Percentiles rank a stretch among this genome's conserved stretches.
phyloP scores from a whole-genome alignment of 225 moss, liverwort and hornwort species.

The Climacium dendroides region DNA sequence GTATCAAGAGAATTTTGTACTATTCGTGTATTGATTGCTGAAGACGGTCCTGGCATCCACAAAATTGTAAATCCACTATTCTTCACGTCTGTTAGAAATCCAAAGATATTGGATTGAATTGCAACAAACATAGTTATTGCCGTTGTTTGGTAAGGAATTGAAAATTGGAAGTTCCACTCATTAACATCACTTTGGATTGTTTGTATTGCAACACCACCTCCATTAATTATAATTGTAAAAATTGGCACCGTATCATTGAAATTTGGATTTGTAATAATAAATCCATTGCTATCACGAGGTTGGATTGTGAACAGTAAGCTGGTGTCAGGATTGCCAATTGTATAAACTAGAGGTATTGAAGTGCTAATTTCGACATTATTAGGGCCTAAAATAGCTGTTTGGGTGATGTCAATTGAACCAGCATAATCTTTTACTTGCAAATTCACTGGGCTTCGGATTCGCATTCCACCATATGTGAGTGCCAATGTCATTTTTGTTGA shows the following conservation, averaged over 20 bases:
- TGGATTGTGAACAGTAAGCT: slow-evolving; percentile 16
- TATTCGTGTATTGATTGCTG: slow-evolving; percentile 12
- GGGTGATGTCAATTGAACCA: neutral
- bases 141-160: slow-evolving; percentile 7
- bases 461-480: neutral
- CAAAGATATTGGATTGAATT: slow-evolving; percentile 4
- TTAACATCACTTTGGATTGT: slow-evolving; percentile 6
- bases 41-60: slow-evolving; percentile 11
- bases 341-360: slow-evolving; percentile 2
- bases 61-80: slow-evolving; percentile 50
- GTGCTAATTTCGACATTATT: slow-evolving; percentile 22
- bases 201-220: neutral
- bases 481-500: slow-evolving; percentile 7
- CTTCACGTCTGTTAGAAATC: neutral
- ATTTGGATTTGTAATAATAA: slow-evolving; percentile 22
- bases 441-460: neutral
- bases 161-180: slow-evolving; percentile 20
- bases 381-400: neutral
- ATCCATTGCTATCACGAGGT: slow-evolving; percentile 22
- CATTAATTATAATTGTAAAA: slow-evolving; percentile 7
- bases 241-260: slow-evolving; percentile 1
- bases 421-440: slow-evolving; percentile 6
- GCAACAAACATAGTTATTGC: slow-evolving; percentile 14
- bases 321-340: neutral
- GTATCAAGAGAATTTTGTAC: neutral